Conservation (phyloP, 106 monocot species). For the Dioscorea alata region DNA sequence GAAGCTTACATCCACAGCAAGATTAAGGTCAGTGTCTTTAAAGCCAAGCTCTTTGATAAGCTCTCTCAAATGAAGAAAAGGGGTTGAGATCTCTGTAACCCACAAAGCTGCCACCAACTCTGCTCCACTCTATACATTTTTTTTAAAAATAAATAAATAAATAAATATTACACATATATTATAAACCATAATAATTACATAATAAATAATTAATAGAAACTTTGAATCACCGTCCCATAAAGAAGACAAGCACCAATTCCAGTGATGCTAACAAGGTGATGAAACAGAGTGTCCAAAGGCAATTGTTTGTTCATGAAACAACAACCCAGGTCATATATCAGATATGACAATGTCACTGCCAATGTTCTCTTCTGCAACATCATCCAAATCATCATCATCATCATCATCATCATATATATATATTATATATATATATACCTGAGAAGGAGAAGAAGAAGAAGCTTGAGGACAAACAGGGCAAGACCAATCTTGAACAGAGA, state of each 20-base stretch:
- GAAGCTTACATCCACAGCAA: too few species aligned
- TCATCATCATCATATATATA: neutral
- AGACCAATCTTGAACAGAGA: conserved; percentile 18
- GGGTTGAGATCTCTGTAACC: too few species aligned
- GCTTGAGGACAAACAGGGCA: conserved; percentile 24
- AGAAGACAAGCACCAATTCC: conserved; percentile 4
- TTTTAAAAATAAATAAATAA: too few species aligned
- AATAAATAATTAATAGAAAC: too few species aligned
- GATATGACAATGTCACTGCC: conserved; percentile 15
- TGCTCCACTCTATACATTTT: too few species aligned
- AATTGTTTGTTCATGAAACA: conserved; percentile 14
- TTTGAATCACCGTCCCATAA: neutral
- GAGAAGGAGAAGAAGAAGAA: conserved; percentile 18
- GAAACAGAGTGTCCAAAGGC: conserved; percentile 13
- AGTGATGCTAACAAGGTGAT: conserved; percentile 22
- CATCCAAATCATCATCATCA: neutral
- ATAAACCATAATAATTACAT: too few species aligned
- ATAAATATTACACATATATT: too few species aligned
- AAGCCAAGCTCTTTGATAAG: too few species aligned
- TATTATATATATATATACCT: conserved; percentile 1
- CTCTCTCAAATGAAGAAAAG: too few species aligned
- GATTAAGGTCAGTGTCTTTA: too few species aligned
- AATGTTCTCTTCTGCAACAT: conserved; percentile 24
- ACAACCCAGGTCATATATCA: conserved; percentile 27
- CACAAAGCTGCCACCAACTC: too few species aligned